Conservation (phyloP, 345 rosid species). For the Hibiscus syriacus region DNA sequence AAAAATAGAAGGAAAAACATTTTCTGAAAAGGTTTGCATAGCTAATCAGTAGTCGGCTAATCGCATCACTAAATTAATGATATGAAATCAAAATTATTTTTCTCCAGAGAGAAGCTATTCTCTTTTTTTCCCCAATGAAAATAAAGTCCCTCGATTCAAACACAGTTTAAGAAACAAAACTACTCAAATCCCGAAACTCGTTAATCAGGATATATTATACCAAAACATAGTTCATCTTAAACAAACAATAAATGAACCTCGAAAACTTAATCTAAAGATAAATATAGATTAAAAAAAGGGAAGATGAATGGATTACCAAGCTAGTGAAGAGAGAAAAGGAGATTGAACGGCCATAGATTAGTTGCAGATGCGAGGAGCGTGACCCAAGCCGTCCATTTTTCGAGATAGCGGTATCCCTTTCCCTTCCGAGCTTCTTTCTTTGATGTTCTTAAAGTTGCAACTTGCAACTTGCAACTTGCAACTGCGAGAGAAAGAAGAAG, state of each 20-base stretch:
- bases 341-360: constrained; percentile 9
- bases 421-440: not conserved
- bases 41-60: not conserved
- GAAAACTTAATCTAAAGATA: not conserved
- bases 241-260: not conserved
- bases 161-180: not conserved
- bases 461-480: too few relatives aligned
- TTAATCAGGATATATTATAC: too few relatives aligned
- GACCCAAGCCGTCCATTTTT: constrained; percentile 16
- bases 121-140: not conserved
- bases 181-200: too few relatives aligned
- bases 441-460: not conserved
- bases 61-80: not conserved
- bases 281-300: not conserved
- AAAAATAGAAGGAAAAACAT: not conserved
- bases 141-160: not conserved
- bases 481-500: not conserved
- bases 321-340: not conserved
- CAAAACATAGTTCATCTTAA: not conserved
- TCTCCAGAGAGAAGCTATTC: not conserved
- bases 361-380: constrained; percentile 15
- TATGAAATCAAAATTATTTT: not conserved
- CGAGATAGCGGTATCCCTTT: not conserved
- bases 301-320: constrained; percentile 14
- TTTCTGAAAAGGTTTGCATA: not conserved